Evolutionary conservation across 352 stramenopile genomes (phyloP), one percentile per base, ranked within the genome.

Genomic region (Blastocystis sp.): DNA sequence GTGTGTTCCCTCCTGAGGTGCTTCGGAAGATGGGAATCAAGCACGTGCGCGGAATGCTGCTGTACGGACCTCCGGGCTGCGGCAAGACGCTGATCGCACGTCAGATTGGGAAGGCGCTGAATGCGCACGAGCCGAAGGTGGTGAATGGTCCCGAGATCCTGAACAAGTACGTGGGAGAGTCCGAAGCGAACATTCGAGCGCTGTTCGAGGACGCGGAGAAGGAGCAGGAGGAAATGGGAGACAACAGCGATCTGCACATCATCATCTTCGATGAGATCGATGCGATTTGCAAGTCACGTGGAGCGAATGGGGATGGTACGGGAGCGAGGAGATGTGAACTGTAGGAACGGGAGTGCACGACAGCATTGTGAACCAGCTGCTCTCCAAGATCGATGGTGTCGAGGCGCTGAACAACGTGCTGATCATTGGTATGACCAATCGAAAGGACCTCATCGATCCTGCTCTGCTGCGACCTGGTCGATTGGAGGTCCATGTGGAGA

Each of bases 221-320:
- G 37, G 92, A 94, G 90, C 90, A 93, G 79, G 53, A 87, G 68
- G 93, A 97, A 68, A 90, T 97, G 26, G 97, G 96, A 68, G 97
- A 98, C 84, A 95, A 97, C 76, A 98, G 93, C 76, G 97, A 98
- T 89, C 93, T 99, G 68, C 97, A 99, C 91, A 98, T 99, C 90
- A 98, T 99, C 91, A 99, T 99, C 91, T 98, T 99, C 90, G 97
- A 99, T 92, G 97, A 99, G 92, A 98, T 99, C 91, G 97, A 99
- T 93, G 97, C 97, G 45, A 99, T 99, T 91, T 98, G 96, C 91
- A 98, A 98, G 91, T 90, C 94, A 66, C 94, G 97, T 91, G 97
- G 97, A 73, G 61, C 91, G 0, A 56, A 68, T 20, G 84, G 76
- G n/a, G 76, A 87, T 41, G 76, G 76, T 18, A 20, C 20, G 9